Conservation (phyloP, 352 stramenopile species). For the Pythium apleroticum region DNA sequence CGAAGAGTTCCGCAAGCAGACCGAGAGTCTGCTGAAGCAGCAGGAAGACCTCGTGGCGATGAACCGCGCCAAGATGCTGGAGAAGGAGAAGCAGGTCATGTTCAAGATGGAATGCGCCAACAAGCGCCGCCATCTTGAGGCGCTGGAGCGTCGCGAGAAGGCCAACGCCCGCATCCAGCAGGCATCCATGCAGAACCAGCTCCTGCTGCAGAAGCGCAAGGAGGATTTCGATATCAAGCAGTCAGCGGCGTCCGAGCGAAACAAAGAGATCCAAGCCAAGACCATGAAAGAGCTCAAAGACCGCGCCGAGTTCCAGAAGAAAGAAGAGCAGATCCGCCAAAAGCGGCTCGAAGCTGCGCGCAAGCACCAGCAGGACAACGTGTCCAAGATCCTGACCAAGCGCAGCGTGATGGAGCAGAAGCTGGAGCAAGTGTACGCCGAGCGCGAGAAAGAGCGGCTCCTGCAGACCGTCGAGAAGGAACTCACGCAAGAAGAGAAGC, state of each 20-base stretch:
- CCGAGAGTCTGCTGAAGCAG: slow-evolving; percentile 56
- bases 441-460: slow-evolving; percentile 45
- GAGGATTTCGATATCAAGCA: slow-evolving; percentile 67
- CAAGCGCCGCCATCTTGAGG: slow-evolving; percentile 51
- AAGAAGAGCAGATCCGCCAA: slow-evolving; percentile 67
- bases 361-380: slow-evolving; percentile 40
- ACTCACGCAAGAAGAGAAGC: slow-evolving; percentile 53
- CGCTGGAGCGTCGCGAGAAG: slow-evolving; percentile 50
- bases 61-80: slow-evolving; percentile 56
- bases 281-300: slow-evolving; percentile 57
- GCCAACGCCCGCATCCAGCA: slow-evolving; percentile 53
- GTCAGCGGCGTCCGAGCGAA: slow-evolving; percentile 40
- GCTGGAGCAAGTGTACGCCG: slow-evolving; percentile 33
- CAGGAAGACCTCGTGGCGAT: slow-evolving; percentile 55
- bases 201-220: slow-evolving; percentile 59
- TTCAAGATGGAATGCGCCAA: slow-evolving; percentile 61
- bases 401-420: slow-evolving; percentile 43
- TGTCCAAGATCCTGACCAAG: slow-evolving; percentile 41
- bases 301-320: slow-evolving; percentile 52
- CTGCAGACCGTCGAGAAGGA: slow-evolving; percentile 58
- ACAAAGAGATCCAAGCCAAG: slow-evolving; percentile 63
- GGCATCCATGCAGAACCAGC: slow-evolving; percentile 56
- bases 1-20: slow-evolving; percentile 68
- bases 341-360: slow-evolving; percentile 58
- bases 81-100: slow-evolving; percentile 61